Base-by-base conservation (phyloP, 2,329 filamentous ascomycete species). In the Teratosphaeria gauchensis region DNA sequence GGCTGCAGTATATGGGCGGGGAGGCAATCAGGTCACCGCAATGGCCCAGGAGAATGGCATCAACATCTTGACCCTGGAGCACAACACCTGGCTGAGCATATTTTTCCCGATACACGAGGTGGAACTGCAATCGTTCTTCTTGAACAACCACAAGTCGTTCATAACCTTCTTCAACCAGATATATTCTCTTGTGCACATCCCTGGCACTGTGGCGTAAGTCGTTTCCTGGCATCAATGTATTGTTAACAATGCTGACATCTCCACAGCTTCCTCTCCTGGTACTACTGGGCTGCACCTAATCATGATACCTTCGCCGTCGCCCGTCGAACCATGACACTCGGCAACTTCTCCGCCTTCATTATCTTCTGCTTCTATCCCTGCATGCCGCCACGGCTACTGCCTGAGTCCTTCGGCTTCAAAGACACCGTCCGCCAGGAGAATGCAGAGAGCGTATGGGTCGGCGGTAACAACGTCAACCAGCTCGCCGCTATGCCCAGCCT, bases 181-280 rank as follows among this genome's bases (percentile, higher is more conserved):
- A 30, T 84, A 84, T 69, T 82, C 82, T 1, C 68, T 84, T 12
- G 82, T 84, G 35, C 82, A 84, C 64, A 84, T 84, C 57, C 82
- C 82, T 2, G 82, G 81, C 19, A 83, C 81, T 51, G 81, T 84
- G 58, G 79, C 79, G 80, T 83, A 72, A 64, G 74, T 64, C 9
- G 12, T 31, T 14, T 12, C 8, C 19, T 38, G 21, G 12, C 19
- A 24, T 2, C 46, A 31, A 32, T 14, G 33, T 42, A 30, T 19
- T 5, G 21, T 4, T 38, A 9, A 7, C 32, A 19, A 38, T 12
- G 32, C 64, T 66, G 31, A 64, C 54, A 51, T 21, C 7, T 16
- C 32, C 42, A 53, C 51, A 84, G 82, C 58, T 85, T 85, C 69
- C 81, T 85, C 56, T 82, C 80, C 51, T 86, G 81, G 79, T 85